These are phyloP conservation scores for Cystobasidium sp. DNA, from an alignment of 1,284 basidiomycete species.

Conservation along the genomic window DNA sequence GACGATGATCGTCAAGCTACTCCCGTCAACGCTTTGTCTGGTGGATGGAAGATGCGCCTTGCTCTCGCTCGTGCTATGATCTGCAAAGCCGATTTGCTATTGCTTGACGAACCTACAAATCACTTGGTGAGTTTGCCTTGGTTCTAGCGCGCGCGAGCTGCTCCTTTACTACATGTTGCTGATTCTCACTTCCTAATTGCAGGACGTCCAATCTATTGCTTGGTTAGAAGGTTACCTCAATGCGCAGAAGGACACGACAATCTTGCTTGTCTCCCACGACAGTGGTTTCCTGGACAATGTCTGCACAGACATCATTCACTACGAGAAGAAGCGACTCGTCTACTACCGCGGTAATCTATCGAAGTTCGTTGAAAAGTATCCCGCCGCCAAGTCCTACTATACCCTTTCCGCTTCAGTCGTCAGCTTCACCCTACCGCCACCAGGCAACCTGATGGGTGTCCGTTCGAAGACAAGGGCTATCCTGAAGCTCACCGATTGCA, in stretches of 20 bases:
- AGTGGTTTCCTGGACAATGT: constrained; percentile 96
- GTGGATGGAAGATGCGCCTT: constrained; percentile 95
- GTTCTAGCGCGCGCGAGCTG: constrained; percentile 55
- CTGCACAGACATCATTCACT: constrained; percentile 98
- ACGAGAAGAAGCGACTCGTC: constrained; percentile 89
- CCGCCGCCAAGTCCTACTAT: constrained; percentile 96
- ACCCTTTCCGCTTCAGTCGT: constrained; percentile 91
- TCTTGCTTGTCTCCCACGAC: constrained; percentile 96
- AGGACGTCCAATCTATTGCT: constrained; percentile 81
- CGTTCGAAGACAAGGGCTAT: constrained; percentile 96
- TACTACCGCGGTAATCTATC: constrained; percentile 94
- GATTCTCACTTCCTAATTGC: not conserved
- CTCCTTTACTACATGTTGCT: constrained; percentile 43
- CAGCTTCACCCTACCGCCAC: constrained; percentile 95
- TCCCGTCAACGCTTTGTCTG: constrained; percentile 86
- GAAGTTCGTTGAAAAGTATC: constrained; percentile 83
- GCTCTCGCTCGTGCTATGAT: constrained; percentile 94
- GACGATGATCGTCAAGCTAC: constrained; percentile 83
- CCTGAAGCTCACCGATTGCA: constrained; percentile 88
- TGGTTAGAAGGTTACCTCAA: constrained; percentile 93
- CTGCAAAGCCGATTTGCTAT: constrained; percentile 89
- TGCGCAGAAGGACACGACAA: constrained; percentile 80
- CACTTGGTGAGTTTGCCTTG: constrained; percentile 63
- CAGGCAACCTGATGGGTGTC: constrained; percentile 95
- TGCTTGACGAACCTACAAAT: constrained; percentile 86